Evolutionary conservation across 2,329 filamentous ascomycete species (phyloP), one percentile per base, ranked within the genome.

Genomic region (Tolypocladium ophioglossoides): DNA sequence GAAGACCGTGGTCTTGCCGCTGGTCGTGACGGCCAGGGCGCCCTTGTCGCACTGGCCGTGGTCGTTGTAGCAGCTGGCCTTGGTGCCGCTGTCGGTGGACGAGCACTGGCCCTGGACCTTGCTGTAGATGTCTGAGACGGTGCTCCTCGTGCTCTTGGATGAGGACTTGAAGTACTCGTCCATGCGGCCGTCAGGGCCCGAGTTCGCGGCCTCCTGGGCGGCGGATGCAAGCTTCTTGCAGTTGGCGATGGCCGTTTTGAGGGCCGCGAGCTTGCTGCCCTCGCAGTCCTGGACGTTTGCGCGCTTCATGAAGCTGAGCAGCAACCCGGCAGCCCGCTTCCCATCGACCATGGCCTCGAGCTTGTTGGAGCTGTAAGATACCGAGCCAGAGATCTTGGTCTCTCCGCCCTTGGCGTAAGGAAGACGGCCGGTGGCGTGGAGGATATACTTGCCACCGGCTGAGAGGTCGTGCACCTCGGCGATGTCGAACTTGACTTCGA

Each of bases 111-210:
- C 60, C 5, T 79, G 76, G 11, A 85, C 73, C 32, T 60, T 61
- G 41, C 71, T 71, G 53, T 72, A 73, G 53, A 85, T 74, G 34
- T 71, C 72, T 3, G 78, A 72, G 6, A 85, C 80, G 1, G 69
- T 72, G 50, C 64, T 71, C 41, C 77, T 75, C 12, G 72, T 72
- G 2, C 66, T 57, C 10, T 67, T 57, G 12, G 59, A 66, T 38
- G 76, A 78, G 1, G 76, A 76, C 70, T 82, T 85, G 76, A 86
- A 87, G 73, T 83, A 86, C 63, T 83, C 78, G 41, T 67, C 67
- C 60, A 84, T 69, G 61, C 74, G 79, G 60, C 69, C 68, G 4
- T 73, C 72, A 0, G 70, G 58, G 32, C 77, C 79, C 0, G 73
- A 78, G 1, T 71, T 66, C 0, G 79, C 78, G 2, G 77, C 78